Evolutionary conservation across 2,329 filamentous ascomycete species (phyloP).

Genomic region (Apiospora koreana): DNA sequence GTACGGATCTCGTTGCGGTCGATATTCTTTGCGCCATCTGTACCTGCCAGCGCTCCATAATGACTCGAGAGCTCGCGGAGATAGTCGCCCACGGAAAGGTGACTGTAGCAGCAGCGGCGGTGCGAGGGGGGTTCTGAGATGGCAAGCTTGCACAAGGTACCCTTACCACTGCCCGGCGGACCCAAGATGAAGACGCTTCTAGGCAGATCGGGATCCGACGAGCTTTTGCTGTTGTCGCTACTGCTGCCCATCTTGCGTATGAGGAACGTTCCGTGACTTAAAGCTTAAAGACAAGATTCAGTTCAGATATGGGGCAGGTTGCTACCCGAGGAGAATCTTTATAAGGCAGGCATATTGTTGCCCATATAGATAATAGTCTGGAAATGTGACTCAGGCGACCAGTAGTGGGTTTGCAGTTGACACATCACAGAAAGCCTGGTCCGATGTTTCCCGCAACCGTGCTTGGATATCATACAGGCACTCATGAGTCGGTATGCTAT

Average conservation of each 20-base stretch:
- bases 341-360: too few species aligned
- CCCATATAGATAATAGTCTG: too few species aligned
- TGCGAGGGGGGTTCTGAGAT: too few species aligned
- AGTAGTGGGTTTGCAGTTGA: neutral
- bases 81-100: neutral
- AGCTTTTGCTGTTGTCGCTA: too few species aligned
- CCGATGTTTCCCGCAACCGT: neutral
- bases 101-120: neutral
- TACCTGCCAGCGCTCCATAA: too few species aligned
- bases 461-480: neutral
- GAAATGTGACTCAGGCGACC: too few species aligned
- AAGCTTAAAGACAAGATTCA: too few species aligned
- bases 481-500: neutral
- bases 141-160: neutral
- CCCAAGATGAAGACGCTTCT: neutral
- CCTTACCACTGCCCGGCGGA: neutral
- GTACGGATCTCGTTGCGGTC: neutral
- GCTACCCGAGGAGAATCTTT: too few species aligned
- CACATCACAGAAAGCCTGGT: neutral
- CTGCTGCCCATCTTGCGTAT: neutral
- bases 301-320: too few species aligned
- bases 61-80: neutral
- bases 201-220: too few species aligned
- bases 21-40: too few species aligned
- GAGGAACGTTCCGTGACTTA: too few species aligned